A percentile compares a stretch with the other conserved stretches of the same genome.
Conservation (phyloP, 768 basidiomycete species). For the Termitomyces sp. region DNA sequence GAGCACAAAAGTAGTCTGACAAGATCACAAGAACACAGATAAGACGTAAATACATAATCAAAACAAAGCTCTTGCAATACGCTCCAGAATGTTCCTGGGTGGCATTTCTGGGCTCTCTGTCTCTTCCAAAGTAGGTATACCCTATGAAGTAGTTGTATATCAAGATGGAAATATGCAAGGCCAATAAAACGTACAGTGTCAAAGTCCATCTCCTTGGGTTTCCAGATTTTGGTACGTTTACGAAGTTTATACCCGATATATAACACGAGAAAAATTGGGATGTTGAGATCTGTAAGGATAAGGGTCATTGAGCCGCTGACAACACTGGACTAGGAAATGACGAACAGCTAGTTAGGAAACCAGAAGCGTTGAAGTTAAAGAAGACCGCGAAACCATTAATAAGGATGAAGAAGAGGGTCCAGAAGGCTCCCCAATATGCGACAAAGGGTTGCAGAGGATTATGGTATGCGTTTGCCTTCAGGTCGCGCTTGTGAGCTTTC, state of each 20-base stretch:
- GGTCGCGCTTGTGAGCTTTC: slow-evolving; percentile 58
- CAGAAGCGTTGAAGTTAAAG: slow-evolving; percentile 51
- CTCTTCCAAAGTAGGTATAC: slow-evolving; percentile 65
- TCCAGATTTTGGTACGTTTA: slow-evolving; percentile 44
- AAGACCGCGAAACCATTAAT: slow-evolving; percentile 53
- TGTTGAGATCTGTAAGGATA: slow-evolving; percentile 33
- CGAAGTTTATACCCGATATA: slow-evolving; percentile 39
- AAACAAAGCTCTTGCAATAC: slow-evolving; percentile 47
- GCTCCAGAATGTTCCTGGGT: slow-evolving; percentile 44
- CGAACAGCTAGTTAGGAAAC: too few relatives aligned
- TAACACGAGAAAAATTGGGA: slow-evolving; percentile 37
- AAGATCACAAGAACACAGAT: too few relatives aligned
- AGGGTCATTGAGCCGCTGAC: not conserved
- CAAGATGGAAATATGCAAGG: too few relatives aligned
- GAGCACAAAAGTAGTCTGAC: too few relatives aligned
- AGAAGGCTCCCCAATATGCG: slow-evolving; percentile 64
- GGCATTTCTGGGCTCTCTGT: slow-evolving; percentile 50
- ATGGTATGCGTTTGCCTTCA: slow-evolving; percentile 56
- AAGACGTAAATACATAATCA: slow-evolving; percentile 19
- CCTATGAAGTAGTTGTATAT: slow-evolving; percentile 25
- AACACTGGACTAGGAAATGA: slow-evolving; percentile 4
- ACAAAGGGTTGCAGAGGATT: slow-evolving; percentile 61
- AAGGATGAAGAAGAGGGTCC: slow-evolving; percentile 47
- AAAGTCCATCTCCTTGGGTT: slow-evolving; percentile 63
- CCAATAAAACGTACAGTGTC: slow-evolving; percentile 42